phyloP scores from a whole-genome alignment of 2,329 filamentous ascomycete genomes.

The Metarhizium brunneum region DNA sequence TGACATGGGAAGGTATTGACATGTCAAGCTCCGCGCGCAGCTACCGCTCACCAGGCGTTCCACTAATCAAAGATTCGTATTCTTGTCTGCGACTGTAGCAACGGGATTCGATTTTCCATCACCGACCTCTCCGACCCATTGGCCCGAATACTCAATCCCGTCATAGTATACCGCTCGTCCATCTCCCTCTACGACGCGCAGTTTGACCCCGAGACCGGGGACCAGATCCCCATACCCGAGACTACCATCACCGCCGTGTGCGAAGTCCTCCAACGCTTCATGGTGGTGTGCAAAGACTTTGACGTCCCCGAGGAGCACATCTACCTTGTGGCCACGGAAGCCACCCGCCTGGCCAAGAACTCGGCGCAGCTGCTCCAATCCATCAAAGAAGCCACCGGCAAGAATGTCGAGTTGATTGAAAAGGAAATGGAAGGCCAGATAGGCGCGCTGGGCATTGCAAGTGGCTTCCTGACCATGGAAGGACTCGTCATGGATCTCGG shows the following conservation, averaged over 20 bases:
- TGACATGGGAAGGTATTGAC: constrained; percentile 26
- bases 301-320: constrained; percentile 15
- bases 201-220: constrained; percentile 20
- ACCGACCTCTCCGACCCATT: constrained; percentile 32
- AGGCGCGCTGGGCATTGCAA: constrained; percentile 58
- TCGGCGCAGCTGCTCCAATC: constrained; percentile 17
- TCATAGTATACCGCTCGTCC: constrained; percentile 20
- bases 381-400: constrained; percentile 47
- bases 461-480: constrained; percentile 48
- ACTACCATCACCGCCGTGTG: constrained; percentile 17
- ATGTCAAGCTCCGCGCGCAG: background rate
- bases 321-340: constrained; percentile 23
- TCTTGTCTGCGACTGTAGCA: constrained; percentile 29
- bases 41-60: too few relatives aligned
- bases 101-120: constrained; percentile 66
- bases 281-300: constrained; percentile 19
- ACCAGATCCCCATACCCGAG: constrained; percentile 20
- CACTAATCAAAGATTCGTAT: background rate
- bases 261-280: constrained; percentile 17
- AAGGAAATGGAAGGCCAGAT: constrained; percentile 60
- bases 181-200: constrained; percentile 24
- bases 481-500: constrained; percentile 66
- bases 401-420: constrained; percentile 49
- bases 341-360: constrained; percentile 20
- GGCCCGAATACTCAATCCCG: constrained; percentile 49